Percentiles rank a stretch among this genome's conserved stretches.
Conservation (phyloP, 768 basidiomycete species). For the Auricularia sp. region DNA sequence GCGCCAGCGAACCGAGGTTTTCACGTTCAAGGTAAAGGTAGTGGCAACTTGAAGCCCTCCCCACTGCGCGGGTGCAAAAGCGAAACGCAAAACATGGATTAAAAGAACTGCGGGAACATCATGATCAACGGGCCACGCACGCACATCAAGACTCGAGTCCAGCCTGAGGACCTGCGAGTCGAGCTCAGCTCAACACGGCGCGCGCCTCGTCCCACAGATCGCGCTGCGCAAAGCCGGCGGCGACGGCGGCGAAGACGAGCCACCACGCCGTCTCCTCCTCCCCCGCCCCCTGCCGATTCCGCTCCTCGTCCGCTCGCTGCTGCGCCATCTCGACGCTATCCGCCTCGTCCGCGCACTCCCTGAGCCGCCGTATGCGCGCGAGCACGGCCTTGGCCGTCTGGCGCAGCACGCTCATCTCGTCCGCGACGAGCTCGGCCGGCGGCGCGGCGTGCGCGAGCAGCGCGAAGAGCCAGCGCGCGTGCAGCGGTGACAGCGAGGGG, state of each 20-base stretch:
- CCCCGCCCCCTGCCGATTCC: background rate
- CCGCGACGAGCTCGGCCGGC: background rate
- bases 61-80: no score
- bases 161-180: no score
- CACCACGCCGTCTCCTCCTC: slow-evolving; percentile 6
- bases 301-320: no score
- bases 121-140: no score
- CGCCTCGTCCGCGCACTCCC: background rate
- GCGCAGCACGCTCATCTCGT: background rate
- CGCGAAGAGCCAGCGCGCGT: slow-evolving; percentile 71
- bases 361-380: background rate
- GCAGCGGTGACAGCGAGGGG: no score
- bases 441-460: slow-evolving; percentile 60
- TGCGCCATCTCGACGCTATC: background rate
- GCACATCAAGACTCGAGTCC: no score
- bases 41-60: no score
- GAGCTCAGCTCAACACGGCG: background rate
- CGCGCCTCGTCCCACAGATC: slow-evolving; percentile 13
- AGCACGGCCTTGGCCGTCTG: background rate
- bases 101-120: no score
- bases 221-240: slow-evolving; percentile 9
- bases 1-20: no score
- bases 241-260: slow-evolving; percentile 11
- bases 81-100: no score
- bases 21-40: no score